Evolutionary conservation across 345 rosid genomes (phyloP).

Genomic region (Eucalyptus melliodora): DNA sequence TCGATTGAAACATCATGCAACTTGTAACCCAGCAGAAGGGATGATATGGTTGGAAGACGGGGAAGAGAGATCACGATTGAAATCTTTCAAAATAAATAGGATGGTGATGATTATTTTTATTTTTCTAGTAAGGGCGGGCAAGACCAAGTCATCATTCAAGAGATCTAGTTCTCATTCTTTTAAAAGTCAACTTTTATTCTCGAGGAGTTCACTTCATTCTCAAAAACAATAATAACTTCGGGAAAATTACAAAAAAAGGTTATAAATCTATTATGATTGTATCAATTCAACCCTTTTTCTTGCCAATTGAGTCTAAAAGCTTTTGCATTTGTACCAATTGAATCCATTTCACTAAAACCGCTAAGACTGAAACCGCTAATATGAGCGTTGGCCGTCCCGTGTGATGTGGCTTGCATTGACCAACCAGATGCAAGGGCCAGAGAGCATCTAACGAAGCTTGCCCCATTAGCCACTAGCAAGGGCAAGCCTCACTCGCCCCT

Average conservation of each 20-base stretch:
- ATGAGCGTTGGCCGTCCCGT: fast-evolving
- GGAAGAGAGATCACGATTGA: neutral
- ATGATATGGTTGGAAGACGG: neutral
- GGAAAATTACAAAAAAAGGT: too few species aligned
- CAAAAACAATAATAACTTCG: neutral
- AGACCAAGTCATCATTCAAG: neutral
- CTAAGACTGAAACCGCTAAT: fast-evolving
- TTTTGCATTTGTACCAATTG: too few species aligned
- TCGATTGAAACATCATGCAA: neutral
- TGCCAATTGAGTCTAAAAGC: neutral
- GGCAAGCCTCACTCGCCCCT: neutral
- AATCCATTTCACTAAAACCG: too few species aligned
- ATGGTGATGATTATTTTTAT: neutral
- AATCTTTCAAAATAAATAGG: neutral
- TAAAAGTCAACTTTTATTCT: neutral
- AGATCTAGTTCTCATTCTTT: neutral
- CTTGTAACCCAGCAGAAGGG: neutral
- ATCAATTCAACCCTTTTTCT: too few species aligned
- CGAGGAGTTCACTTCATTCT: neutral
- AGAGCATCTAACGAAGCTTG: too few species aligned
- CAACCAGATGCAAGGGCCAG: too few species aligned
- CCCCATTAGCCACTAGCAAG: neutral
- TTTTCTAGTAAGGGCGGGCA: neutral
- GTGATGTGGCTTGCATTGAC: fast-evolving
- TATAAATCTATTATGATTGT: too few species aligned